Evolutionary conservation across 257 asterid species (phyloP).

Genomic region (Solanum sitiens): DNA sequence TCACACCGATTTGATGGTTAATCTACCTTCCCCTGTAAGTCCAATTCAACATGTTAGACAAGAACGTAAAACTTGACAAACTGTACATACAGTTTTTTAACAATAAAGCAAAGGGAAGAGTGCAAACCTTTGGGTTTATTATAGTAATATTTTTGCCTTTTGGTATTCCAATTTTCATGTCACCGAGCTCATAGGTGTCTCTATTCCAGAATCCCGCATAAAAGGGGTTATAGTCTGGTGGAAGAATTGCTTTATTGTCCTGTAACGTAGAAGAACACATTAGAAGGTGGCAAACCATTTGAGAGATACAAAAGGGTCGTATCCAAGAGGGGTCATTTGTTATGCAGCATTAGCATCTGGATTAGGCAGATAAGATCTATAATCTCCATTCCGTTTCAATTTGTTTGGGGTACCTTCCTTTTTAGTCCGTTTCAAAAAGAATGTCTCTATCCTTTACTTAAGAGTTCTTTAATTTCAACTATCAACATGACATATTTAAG

Average conservation of each 20-base stretch:
- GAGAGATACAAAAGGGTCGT: neutral
- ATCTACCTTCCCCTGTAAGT: constrained; percentile 86
- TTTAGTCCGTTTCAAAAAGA: too few species aligned
- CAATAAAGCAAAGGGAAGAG: neutral
- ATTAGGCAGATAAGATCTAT: neutral
- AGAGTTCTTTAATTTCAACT: too few species aligned
- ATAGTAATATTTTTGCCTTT: constrained; percentile 85
- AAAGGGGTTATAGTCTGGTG: constrained; percentile 88
- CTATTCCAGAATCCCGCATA: constrained; percentile 98
- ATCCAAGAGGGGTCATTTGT: neutral
- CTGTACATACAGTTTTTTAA: neutral
- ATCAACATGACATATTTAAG: too few species aligned
- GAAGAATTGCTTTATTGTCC: constrained; percentile 96
- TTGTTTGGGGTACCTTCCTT: too few species aligned
- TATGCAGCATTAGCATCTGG: neutral
- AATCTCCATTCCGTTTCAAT: too few species aligned
- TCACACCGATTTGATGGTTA: constrained; percentile 73
- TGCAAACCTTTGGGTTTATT: constrained; percentile 84
- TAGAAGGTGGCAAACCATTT: neutral
- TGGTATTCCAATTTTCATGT: constrained; percentile 92
- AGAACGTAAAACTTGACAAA: neutral
- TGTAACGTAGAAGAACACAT: constrained; percentile 18
- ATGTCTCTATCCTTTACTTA: too few species aligned
- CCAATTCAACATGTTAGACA: neutral
- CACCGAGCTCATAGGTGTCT: constrained; percentile 97